These are phyloP conservation scores for Capronia epimyces DNA, from an alignment of 2,329 filamentous ascomycete species.

Conservation along the genomic window DNA sequence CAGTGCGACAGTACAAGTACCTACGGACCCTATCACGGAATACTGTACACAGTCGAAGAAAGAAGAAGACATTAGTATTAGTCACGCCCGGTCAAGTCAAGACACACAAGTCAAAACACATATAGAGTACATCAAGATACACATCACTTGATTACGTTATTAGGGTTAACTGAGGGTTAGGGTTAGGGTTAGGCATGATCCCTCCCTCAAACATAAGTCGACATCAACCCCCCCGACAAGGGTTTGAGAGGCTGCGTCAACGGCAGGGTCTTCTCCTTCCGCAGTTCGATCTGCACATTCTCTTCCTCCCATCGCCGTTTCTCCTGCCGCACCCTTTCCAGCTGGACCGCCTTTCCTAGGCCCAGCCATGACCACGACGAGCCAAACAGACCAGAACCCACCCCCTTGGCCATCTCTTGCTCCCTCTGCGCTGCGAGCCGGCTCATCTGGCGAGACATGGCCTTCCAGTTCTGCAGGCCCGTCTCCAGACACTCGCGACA, in stretches of 20 bases:
- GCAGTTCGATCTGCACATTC: slow-evolving; percentile 26
- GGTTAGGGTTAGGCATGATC: too few species aligned
- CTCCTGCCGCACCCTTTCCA: slow-evolving; percentile 23
- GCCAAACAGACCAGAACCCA: slow-evolving; percentile 38
- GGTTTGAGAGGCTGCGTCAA: slow-evolving; percentile 22
- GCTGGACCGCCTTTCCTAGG: slow-evolving; percentile 18
- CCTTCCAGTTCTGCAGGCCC: slow-evolving; percentile 74
- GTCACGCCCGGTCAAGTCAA: too few species aligned
- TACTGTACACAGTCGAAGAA: too few species aligned
- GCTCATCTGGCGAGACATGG: slow-evolving; percentile 68
- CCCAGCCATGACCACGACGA: slow-evolving; percentile 10
- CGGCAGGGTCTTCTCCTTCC: slow-evolving; percentile 27
- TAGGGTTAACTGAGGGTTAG: too few species aligned
- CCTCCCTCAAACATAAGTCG: slow-evolving; percentile 4
- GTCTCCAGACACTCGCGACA: slow-evolving; percentile 73
- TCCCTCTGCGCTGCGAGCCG: slow-evolving; percentile 45
- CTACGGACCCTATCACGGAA: too few species aligned
- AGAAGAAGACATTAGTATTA: too few species aligned
- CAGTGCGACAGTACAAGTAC: too few species aligned
- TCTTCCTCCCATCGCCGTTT: slow-evolving; percentile 28
- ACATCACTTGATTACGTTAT: too few species aligned
- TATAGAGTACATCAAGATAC: too few species aligned
- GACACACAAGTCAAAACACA: too few species aligned
- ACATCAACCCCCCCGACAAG: slow-evolving; percentile 9
- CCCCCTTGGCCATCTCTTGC: slow-evolving; percentile 32